phyloP scores from a whole-genome alignment of 345 rosid genomes.

The Sonneratia alba region DNA sequence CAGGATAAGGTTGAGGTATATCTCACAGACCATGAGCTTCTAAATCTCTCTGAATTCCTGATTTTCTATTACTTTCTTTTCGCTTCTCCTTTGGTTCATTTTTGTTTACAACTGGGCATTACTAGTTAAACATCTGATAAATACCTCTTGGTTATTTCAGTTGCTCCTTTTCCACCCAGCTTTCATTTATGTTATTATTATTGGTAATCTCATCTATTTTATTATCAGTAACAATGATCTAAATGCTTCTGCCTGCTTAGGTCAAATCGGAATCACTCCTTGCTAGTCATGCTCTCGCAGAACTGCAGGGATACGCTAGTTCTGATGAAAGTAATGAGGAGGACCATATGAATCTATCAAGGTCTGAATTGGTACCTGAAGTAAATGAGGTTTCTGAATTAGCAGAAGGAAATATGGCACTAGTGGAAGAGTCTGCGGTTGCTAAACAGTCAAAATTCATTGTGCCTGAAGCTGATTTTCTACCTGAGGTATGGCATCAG shows the following conservation, averaged over 20 bases:
- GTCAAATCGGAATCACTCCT: neutral
- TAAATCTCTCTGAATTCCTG: neutral
- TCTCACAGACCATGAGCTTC: neutral
- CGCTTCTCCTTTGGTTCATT: neutral
- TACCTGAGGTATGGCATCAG: neutral
- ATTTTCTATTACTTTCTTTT: neutral
- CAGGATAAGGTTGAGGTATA: constrained; percentile 1
- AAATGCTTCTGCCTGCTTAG: neutral
- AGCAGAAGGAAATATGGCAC: neutral
- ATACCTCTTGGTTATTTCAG: neutral
- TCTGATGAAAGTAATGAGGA: neutral
- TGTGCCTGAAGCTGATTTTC: neutral
- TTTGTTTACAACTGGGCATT: neutral
- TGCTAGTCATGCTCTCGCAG: constrained; percentile 1
- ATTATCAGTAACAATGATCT: neutral
- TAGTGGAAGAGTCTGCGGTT: neutral
- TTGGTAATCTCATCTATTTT: neutral
- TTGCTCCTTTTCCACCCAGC: neutral
- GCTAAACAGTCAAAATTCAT: neutral
- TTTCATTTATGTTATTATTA: neutral
- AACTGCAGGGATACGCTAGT: neutral
- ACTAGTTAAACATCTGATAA: neutral
- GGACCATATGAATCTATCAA: neutral
- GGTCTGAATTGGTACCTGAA: neutral
- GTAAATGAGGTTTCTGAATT: neutral